Conservation (phyloP, 2,329 filamentous ascomycete species). For the Cytospora chrysosperma region DNA sequence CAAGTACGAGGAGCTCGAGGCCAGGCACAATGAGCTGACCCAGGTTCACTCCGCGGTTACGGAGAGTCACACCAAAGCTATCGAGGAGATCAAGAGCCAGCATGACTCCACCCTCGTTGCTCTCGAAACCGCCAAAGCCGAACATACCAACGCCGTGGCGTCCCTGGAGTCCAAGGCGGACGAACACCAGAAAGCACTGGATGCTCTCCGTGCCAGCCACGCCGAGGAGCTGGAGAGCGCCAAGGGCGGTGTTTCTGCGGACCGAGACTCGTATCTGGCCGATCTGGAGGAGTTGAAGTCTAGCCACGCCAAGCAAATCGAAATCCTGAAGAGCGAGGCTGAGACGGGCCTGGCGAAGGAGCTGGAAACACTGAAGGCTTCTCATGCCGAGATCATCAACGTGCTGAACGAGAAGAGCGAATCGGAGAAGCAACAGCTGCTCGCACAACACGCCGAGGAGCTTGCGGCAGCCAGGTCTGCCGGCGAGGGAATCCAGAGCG, state of each 20-base stretch:
- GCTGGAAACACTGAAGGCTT: conserved; percentile 42
- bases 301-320: conserved; percentile 51
- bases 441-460: conserved; percentile 35
- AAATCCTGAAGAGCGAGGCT: conserved; percentile 43
- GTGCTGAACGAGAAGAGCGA: conserved; percentile 42
- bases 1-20: conserved; percentile 61
- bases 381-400: conserved; percentile 45
- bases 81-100: conserved; percentile 44
- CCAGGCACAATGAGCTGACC: conserved; percentile 52
- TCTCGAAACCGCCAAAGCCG: conserved; percentile 43
- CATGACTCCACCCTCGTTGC: conserved; percentile 46
- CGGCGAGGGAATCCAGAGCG: conserved; percentile 29
- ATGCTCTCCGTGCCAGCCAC: conserved; percentile 55
- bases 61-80: conserved; percentile 41
- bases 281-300: conserved; percentile 56
- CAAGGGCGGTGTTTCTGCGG: conserved; percentile 51
- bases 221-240: conserved; percentile 58
- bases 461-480: conserved; percentile 31
- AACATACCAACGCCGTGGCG: conserved; percentile 44
- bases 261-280: conserved; percentile 46
- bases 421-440: conserved; percentile 39
- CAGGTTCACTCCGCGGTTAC: conserved; percentile 35
- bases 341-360: conserved; percentile 40
- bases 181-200: conserved; percentile 54
- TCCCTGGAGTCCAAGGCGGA: conserved; percentile 51